Conservation (phyloP, 2,329 filamentous ascomycete species). For the Leptoxyphium fumago region DNA sequence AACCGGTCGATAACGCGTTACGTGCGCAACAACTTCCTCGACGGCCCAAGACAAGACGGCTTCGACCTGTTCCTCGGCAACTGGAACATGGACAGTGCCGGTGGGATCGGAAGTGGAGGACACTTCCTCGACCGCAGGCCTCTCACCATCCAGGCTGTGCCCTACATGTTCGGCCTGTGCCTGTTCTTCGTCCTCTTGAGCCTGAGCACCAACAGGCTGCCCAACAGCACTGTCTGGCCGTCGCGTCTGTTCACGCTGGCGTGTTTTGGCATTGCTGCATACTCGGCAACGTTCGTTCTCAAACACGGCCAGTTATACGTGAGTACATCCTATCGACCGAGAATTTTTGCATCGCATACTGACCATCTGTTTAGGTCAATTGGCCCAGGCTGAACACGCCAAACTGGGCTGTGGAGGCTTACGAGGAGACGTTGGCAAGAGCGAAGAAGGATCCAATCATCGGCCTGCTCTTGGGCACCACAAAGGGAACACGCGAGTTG, state of each 20-base stretch:
- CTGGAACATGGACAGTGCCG: constrained; percentile 61
- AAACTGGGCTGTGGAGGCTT: constrained; percentile 73
- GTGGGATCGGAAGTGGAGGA: constrained; percentile 49
- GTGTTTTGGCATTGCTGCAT: constrained; percentile 56
- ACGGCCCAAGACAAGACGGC: constrained; percentile 86
- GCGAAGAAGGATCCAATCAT: constrained; percentile 72
- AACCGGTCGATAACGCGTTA: constrained; percentile 83
- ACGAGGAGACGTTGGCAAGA: constrained; percentile 70
- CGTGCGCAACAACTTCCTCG: constrained; percentile 82
- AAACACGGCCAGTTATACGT: constrained; percentile 87
- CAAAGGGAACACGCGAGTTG: constrained; percentile 69
- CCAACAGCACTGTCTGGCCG: constrained; percentile 64
- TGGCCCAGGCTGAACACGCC: constrained; percentile 95
- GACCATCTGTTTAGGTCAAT: constrained; percentile 53
- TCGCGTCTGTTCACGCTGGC: constrained; percentile 69
- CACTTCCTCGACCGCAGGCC: constrained; percentile 78
- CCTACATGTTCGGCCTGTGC: constrained; percentile 77
- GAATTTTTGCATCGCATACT: constrained; percentile 1
- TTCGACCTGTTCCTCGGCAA: constrained; percentile 87
- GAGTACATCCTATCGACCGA: constrained; percentile 31
- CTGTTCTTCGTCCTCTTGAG: constrained; percentile 69
- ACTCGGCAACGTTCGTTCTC: constrained; percentile 63
- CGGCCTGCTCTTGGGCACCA: constrained; percentile 57
- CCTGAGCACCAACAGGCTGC: constrained; percentile 54
- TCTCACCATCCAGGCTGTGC: constrained; percentile 79